Conservation (phyloP, 1,139 yeast genomes). For the Candida sanyaensis region DNA sequence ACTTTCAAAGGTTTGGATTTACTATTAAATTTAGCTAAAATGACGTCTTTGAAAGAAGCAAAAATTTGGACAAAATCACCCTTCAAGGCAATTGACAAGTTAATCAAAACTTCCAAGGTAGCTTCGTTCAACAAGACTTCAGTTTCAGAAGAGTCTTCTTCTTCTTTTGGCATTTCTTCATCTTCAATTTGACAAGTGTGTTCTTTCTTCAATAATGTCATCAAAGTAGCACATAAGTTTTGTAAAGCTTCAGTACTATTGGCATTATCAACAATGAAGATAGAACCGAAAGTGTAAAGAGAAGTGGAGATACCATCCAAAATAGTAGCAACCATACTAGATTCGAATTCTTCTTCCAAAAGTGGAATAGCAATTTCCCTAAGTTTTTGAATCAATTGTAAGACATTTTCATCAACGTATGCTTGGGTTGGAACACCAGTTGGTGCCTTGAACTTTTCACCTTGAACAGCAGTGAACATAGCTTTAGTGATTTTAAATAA, state of each 20-base stretch:
- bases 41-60: conserved; percentile 67
- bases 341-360: conserved; percentile 78
- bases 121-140: conserved; percentile 85
- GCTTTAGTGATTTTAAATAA: conserved; percentile 84
- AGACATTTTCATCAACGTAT: conserved; percentile 58
- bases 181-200: conserved; percentile 77
- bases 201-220: conserved; percentile 72
- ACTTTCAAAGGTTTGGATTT: conserved; percentile 77
- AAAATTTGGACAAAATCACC: conserved; percentile 75
- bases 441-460: conserved; percentile 57
- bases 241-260: conserved; percentile 63
- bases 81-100: conserved; percentile 73
- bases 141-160: conserved; percentile 77
- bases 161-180: conserved; percentile 55
- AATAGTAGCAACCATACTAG: conserved; percentile 76
- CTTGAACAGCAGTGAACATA: conserved; percentile 59
- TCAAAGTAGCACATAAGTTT: conserved; percentile 65
- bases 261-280: conserved; percentile 62
- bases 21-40: conserved; percentile 61
- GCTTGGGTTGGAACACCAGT: conserved; percentile 71
- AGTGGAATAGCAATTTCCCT: conserved; percentile 65
- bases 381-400: conserved; percentile 63
- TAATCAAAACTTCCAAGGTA: conserved; percentile 81
- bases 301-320: conserved; percentile 76
- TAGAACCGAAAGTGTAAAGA: conserved; percentile 71